phyloP scores from a whole-genome alignment of 164 flowering plant species.

The Houttuynia cordata region DNA sequence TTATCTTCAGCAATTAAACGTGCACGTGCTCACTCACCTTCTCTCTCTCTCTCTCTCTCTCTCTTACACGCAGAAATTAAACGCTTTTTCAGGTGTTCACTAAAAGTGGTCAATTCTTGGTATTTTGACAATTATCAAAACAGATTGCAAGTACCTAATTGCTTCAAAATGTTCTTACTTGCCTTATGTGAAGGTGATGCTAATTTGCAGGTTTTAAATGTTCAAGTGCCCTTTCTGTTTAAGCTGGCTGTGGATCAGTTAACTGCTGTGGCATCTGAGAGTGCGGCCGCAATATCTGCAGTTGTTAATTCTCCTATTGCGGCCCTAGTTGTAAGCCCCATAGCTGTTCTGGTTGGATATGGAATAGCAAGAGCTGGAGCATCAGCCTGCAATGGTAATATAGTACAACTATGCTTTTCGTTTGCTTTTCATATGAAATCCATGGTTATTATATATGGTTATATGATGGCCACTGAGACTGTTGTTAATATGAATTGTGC shows the following conservation, averaged over 20 bases:
- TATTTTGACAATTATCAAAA: too few relatives aligned
- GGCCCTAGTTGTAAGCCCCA: constrained; percentile 77
- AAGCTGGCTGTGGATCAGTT: constrained; percentile 96
- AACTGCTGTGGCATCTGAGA: constrained; percentile 44
- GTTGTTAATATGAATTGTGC: not conserved
- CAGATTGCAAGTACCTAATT: not conserved
- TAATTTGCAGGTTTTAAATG: constrained; percentile 64
- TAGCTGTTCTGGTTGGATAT: constrained; percentile 83
- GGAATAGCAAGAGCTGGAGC: constrained; percentile 90
- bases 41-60: too few relatives aligned
- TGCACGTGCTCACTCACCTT: too few relatives aligned
- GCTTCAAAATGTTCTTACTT: not conserved
- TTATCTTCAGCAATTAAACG: too few relatives aligned
- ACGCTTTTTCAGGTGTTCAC: too few relatives aligned
- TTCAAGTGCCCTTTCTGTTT: constrained; percentile 94
- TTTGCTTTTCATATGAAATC: not conserved
- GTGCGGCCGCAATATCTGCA: constrained; percentile 48
- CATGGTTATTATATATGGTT: not conserved
- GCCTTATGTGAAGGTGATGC: too few relatives aligned
- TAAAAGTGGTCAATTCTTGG: too few relatives aligned
- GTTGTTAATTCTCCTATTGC: constrained; percentile 49
- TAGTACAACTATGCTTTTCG: not conserved
- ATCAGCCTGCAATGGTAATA: constrained; percentile 87
- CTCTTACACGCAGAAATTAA: too few relatives aligned
- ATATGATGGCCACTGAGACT: not conserved